Evolutionary conservation across 192 early-diverging fungal genomes (phyloP).

Genomic region (Coemansia asiatica): DNA sequence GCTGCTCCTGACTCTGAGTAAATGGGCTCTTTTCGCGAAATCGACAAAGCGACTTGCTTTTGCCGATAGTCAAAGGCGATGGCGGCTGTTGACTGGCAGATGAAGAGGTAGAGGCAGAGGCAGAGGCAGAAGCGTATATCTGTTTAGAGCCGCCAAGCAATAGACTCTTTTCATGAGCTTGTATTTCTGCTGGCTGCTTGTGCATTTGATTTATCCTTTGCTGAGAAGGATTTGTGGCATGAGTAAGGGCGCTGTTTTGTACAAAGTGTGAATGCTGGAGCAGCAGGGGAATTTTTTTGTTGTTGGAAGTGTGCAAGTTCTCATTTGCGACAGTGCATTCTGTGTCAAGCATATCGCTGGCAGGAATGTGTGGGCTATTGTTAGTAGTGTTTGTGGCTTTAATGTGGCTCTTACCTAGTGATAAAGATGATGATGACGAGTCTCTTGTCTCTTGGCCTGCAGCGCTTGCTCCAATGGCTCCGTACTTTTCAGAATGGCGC

Average conservation of each 20-base stretch:
- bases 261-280: slow-evolving; percentile 1
- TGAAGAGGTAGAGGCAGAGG: too few species aligned
- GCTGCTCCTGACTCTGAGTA: neutral
- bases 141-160: too few species aligned
- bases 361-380: neutral
- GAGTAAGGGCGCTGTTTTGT: neutral
- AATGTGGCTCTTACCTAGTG: slow-evolving; percentile 39
- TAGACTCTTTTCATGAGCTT: neutral
- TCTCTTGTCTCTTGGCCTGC: neutral
- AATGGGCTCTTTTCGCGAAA: neutral
- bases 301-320: neutral
- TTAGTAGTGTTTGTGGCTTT: slow-evolving; percentile 10
- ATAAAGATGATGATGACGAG: slow-evolving; percentile 5
- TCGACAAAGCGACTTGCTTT: neutral
- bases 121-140: too few species aligned
- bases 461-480: slow-evolving; percentile 1
- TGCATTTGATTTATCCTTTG: neutral
- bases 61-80: neutral
- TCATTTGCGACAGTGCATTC: neutral
- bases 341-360: neutral
- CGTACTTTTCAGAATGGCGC: slow-evolving; percentile 37
- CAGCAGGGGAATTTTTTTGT: neutral
- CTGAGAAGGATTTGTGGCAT: neutral
- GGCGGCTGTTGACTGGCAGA: too few species aligned
- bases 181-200: neutral